Evolutionary conservation across 805 yeast species (phyloP), one percentile per base, ranked within the genome.

Genomic region (Kuraishia ogatae): DNA sequence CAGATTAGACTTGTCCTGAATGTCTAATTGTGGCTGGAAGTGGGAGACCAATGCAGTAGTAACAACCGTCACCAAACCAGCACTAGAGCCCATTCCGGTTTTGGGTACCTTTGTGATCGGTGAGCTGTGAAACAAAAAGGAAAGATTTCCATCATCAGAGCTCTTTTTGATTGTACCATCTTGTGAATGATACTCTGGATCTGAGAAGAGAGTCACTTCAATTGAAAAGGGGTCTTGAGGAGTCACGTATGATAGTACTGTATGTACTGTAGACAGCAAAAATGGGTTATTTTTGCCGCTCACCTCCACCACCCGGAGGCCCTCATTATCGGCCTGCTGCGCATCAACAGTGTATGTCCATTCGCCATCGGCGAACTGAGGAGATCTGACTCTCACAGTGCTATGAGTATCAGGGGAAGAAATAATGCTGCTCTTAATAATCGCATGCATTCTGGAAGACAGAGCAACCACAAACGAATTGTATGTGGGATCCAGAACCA

Each of bases 31-130:
- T 13, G 55, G 23, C 4, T 43, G 61, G 60, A 78, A 81, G 52
- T 74, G 71, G 4, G 85, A 73, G 7, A 84, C 65, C 50, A 94
- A 64, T 0, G 92, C 87, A 0, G 96, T 79, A 0, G 89, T 81
- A 2, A 92, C 75, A 1, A 87, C 92, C 1, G 96, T 80, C 2
- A 89, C 96, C 56, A 94, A 75, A 0, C 97, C 97, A 0, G 99
- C 99, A 35, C 97, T 90, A 13, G 97, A 90, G 1, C 99, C 99
- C 52, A 94, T 75, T 0, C 99, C 99, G 0, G 99, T 94, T 66
- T 94, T 94, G 1, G 97, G 83, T 5, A 91, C 96, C 39, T 86
- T 73, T 0, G 80, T 74, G 55, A 94, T 89, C 17, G 81, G 74
- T 23, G 66, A 57, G 0, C 67, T 55, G 66, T 93, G 97, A 66